Conservation (phyloP, 495 filamentous ascomycete genomes). For the Aspergillus sclerotiicarbonarius region DNA sequence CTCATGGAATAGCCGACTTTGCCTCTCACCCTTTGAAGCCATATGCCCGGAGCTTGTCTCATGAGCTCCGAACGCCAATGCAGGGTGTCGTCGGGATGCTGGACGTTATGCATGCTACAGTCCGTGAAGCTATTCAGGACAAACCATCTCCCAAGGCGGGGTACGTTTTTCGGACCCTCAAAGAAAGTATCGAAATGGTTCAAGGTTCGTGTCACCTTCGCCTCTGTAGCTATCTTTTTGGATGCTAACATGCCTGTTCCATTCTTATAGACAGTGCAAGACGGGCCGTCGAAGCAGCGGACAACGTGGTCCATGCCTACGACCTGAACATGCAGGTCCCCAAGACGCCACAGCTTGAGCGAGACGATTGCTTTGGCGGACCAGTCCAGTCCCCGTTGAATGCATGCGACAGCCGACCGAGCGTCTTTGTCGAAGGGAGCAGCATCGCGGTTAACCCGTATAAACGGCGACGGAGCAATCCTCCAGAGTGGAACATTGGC, state of each 20-base stretch:
- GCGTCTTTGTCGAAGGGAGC: conserved; percentile 44
- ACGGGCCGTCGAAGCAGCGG: conserved; percentile 75
- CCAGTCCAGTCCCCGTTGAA: conserved; percentile 18
- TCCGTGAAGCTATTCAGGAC: conserved; percentile 64
- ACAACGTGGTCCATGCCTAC: conserved; percentile 86
- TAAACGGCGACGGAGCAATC: conserved; percentile 50
- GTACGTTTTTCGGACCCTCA: conserved; percentile 61
- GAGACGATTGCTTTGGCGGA: conserved; percentile 34
- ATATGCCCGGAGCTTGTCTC: conserved; percentile 74
- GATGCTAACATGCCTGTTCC: neutral
- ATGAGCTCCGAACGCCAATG: conserved; percentile 81
- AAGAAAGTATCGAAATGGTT: conserved; percentile 72
- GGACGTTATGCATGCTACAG: conserved; percentile 80
- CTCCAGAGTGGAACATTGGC: conserved; percentile 32
- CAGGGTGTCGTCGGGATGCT: conserved; percentile 84
- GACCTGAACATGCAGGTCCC: conserved; percentile 83
- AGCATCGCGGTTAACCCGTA: conserved; percentile 46
- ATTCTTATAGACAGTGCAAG: conserved; percentile 63
- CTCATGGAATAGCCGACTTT: conserved; percentile 29
- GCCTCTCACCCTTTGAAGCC: conserved; percentile 69
- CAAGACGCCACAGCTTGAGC: conserved; percentile 51
- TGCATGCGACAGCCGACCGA: conserved; percentile 33
- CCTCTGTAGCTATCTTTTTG: too few species aligned
- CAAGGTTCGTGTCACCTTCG: conserved; percentile 41
- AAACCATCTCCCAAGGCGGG: conserved; percentile 50